These are phyloP conservation scores for Telopea speciosissima DNA, from an alignment of 177 flowering plant genomes.

Conservation along the genomic window DNA sequence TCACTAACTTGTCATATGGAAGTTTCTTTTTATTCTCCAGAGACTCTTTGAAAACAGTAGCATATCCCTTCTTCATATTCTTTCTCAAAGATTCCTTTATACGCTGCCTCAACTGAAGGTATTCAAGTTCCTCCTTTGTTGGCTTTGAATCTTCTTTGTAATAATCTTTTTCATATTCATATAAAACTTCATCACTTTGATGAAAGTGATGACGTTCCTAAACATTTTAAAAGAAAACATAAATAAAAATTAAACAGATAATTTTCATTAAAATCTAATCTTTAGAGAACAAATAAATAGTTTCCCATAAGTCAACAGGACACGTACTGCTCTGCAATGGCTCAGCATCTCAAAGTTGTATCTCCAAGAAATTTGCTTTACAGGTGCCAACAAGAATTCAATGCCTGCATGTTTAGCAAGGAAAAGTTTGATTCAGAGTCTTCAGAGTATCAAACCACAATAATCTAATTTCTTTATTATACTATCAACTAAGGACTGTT, in stretches of 20 bases:
- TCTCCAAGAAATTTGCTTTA: background rate
- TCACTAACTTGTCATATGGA: constrained; percentile 49
- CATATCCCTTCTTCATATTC: constrained; percentile 44
- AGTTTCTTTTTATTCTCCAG: constrained; percentile 30
- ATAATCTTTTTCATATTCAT: constrained; percentile 35
- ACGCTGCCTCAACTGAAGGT: constrained; percentile 57
- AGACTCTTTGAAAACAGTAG: constrained; percentile 29
- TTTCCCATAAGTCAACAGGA: background rate
- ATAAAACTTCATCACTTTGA: constrained; percentile 37
- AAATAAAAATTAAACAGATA: background rate
- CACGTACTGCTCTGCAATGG: constrained; percentile 36
- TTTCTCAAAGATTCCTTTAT: constrained; percentile 58
- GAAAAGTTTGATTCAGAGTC: too few relatives aligned
- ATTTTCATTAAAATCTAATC: too few relatives aligned
- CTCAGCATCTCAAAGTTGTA: constrained; percentile 26
- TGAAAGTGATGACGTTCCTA: constrained; percentile 20
- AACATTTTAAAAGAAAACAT: background rate
- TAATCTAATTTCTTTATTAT: too few relatives aligned
- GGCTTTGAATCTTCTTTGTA: constrained; percentile 38
- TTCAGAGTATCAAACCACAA: too few relatives aligned
- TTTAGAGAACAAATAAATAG: background rate
- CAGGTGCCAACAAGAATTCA: too few relatives aligned
- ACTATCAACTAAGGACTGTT: too few relatives aligned
- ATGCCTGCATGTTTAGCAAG: too few relatives aligned
- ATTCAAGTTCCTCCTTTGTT: constrained; percentile 55